These are phyloP conservation scores for Haplosporangium sp. DNA, from an alignment of 371 early-diverging fungal species.

Conservation along the genomic window DNA sequence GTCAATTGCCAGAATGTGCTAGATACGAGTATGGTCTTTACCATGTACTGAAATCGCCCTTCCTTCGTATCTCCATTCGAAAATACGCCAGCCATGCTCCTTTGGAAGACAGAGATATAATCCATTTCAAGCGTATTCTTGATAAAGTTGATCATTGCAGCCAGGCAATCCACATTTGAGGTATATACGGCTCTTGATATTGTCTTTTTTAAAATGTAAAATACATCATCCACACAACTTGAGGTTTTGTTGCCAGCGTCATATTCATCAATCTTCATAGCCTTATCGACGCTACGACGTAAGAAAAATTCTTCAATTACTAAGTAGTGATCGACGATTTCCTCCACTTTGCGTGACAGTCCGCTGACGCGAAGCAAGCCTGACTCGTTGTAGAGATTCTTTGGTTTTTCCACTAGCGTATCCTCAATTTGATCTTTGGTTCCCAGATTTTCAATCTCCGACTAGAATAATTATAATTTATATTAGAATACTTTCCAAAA, in stretches of 20 bases:
- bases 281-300: constrained; percentile 80
- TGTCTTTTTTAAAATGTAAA: constrained; percentile 88
- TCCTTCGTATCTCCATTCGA: constrained; percentile 64
- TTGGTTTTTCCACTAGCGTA: constrained; percentile 34
- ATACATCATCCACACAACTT: constrained; percentile 92
- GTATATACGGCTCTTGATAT: constrained; percentile 80
- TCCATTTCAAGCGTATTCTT: constrained; percentile 74
- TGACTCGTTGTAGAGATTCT: constrained; percentile 62
- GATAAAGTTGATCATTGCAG: constrained; percentile 71
- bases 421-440: constrained; percentile 16
- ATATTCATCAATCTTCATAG: constrained; percentile 66
- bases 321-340: constrained; percentile 77
- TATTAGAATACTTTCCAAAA: not conserved
- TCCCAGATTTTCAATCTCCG: constrained; percentile 55
- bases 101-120: constrained; percentile 73
- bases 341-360: constrained; percentile 70
- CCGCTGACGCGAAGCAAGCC: constrained; percentile 65
- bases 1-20: not conserved
- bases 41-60: constrained; percentile 75
- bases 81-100: constrained; percentile 68
- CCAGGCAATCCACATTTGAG: constrained; percentile 73
- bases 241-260: constrained; percentile 70
- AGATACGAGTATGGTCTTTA: constrained; percentile 14
- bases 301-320: constrained; percentile 82
- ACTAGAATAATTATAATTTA: constrained; percentile 3